These are phyloP conservation scores for Malassezia slooffiae DNA, from an alignment of 1,284 basidiomycete species.

Conservation along the genomic window DNA sequence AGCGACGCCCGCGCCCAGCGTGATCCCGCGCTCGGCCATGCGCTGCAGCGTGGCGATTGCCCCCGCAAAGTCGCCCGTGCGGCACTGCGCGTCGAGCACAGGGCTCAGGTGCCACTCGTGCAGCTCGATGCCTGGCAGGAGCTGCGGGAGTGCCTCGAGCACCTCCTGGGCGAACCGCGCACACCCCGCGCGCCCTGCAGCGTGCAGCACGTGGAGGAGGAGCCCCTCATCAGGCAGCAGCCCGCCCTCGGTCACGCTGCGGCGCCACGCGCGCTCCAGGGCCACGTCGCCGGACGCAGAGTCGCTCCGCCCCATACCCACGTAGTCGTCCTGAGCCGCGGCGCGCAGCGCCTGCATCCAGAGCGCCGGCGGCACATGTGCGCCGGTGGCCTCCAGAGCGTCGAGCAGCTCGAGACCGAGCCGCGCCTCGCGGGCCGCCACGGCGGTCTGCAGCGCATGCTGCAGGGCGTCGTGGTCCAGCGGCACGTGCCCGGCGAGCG, in stretches of 20 bases:
- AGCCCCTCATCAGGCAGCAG: constrained; percentile 26
- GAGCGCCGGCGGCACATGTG: constrained; percentile 13
- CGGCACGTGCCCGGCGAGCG: constrained; percentile 8
- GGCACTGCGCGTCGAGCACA: constrained; percentile 29
- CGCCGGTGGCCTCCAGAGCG: constrained; percentile 13
- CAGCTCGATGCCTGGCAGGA: constrained; percentile 5
- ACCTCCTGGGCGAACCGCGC: constrained; percentile 15
- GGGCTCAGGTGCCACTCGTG: constrained; percentile 32
- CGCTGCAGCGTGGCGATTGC: constrained; percentile 17
- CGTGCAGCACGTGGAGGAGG: constrained; percentile 16
- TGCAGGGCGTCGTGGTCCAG: constrained; percentile 16
- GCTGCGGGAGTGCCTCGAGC: constrained; percentile 12
- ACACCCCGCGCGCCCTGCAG: constrained; percentile 23
- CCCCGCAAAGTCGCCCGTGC: constrained; percentile 13
- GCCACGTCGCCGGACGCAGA: too few species aligned
- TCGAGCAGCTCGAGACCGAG: constrained; percentile 24
- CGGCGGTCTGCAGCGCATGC: constrained; percentile 13
- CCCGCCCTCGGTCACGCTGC: constrained; percentile 13
- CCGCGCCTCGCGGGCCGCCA: constrained; percentile 20
- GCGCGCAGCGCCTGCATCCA: constrained; percentile 32
- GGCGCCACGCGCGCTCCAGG: constrained; percentile 27
- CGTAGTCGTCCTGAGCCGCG: constrained; percentile 23
- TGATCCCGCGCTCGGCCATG: constrained; percentile 4
- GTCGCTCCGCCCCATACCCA: too few species aligned
- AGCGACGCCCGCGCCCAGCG: constrained; percentile 5